A percentile compares a stretch with the other conserved stretches of the same genome.
phyloP scores from a whole-genome alignment of 2,329 filamentous ascomycete genomes.

The Diaporthe sp. region DNA sequence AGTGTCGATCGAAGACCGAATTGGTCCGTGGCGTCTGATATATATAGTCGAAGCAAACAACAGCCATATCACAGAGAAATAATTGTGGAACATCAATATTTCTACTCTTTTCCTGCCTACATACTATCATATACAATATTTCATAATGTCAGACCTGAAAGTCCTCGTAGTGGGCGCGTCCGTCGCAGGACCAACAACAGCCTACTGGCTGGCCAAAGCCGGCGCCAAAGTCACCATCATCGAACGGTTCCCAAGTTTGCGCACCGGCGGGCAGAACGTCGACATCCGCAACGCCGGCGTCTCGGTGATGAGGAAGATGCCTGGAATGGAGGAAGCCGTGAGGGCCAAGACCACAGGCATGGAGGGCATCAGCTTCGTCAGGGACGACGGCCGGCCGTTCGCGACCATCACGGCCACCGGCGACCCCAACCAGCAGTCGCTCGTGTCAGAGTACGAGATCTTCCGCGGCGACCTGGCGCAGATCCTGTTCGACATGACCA shows the following conservation, averaged over 20 bases:
- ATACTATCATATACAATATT: background rate
- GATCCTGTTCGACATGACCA: slow-evolving; percentile 38
- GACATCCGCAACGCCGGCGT: slow-evolving; percentile 56
- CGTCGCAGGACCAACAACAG: slow-evolving; percentile 46
- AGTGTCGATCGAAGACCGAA: background rate
- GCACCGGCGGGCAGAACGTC: slow-evolving; percentile 51
- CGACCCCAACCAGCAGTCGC: slow-evolving; percentile 56
- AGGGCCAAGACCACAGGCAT: slow-evolving; percentile 55
- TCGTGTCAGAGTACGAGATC: slow-evolving; percentile 64
- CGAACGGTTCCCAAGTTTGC: slow-evolving; percentile 47
- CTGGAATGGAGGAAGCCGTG: slow-evolving; percentile 55
- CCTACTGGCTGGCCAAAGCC: slow-evolving; percentile 49
- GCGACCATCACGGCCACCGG: slow-evolving; percentile 53
- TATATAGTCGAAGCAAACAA: background rate
- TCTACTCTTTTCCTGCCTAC: background rate
- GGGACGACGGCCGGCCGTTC: slow-evolving; percentile 53
- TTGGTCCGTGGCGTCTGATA: background rate
- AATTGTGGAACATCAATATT: background rate
- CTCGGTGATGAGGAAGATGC: slow-evolving; percentile 55
- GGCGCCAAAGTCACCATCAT: slow-evolving; percentile 47
- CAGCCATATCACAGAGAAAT: background rate
- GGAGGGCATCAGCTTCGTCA: slow-evolving; percentile 58
- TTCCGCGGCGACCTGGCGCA: slow-evolving; percentile 60
- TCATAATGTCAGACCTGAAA: slow-evolving; percentile 47
- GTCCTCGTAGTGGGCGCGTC: slow-evolving; percentile 51